These are phyloP conservation scores for Neocucurbitaria cava DNA, from an alignment of 2,329 filamentous ascomycete species.

Conservation along the genomic window DNA sequence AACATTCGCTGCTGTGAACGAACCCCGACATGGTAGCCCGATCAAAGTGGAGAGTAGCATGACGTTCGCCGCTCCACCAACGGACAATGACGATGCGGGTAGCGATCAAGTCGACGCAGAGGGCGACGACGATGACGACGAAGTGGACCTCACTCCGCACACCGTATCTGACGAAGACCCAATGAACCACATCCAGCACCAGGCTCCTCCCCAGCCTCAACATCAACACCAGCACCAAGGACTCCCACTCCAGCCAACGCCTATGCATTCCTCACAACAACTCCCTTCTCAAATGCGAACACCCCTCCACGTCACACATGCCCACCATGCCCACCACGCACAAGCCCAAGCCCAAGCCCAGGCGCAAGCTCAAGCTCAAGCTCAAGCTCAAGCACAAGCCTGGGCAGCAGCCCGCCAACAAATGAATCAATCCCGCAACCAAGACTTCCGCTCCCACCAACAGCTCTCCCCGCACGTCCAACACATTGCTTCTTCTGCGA, in stretches of 20 bases:
- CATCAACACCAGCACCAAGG: slow-evolving; percentile 24
- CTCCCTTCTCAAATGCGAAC: slow-evolving; percentile 35
- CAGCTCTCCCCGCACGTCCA: slow-evolving; percentile 34
- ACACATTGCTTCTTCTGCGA: slow-evolving; percentile 40
- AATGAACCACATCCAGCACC: slow-evolving; percentile 24
- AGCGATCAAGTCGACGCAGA: slow-evolving; percentile 46
- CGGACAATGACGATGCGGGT: slow-evolving; percentile 32
- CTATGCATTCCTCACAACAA: slow-evolving; percentile 37
- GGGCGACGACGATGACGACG: slow-evolving; percentile 46
- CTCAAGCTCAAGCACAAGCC: slow-evolving; percentile 13
- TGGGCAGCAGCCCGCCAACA: slow-evolving; percentile 46
- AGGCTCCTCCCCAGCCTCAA: slow-evolving; percentile 7
- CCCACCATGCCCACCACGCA: slow-evolving; percentile 28
- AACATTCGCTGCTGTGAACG: slow-evolving; percentile 25
- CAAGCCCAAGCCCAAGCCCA: slow-evolving; percentile 34
- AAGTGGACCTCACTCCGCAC: slow-evolving; percentile 39
- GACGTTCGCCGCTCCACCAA: slow-evolving; percentile 42
- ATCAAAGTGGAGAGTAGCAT: slow-evolving; percentile 29
- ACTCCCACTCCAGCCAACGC: slow-evolving; percentile 39
- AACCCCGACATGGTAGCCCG: slow-evolving; percentile 21
- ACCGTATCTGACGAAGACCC: slow-evolving; percentile 32
- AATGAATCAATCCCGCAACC: slow-evolving; percentile 46
- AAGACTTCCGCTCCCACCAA: slow-evolving; percentile 38
- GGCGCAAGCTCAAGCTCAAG: slow-evolving; percentile 31
- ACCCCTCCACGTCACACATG: slow-evolving; percentile 37